These are phyloP conservation scores for Luzula sylvatica DNA, from an alignment of 176 grass and related monocot species.

Conservation along the genomic window DNA sequence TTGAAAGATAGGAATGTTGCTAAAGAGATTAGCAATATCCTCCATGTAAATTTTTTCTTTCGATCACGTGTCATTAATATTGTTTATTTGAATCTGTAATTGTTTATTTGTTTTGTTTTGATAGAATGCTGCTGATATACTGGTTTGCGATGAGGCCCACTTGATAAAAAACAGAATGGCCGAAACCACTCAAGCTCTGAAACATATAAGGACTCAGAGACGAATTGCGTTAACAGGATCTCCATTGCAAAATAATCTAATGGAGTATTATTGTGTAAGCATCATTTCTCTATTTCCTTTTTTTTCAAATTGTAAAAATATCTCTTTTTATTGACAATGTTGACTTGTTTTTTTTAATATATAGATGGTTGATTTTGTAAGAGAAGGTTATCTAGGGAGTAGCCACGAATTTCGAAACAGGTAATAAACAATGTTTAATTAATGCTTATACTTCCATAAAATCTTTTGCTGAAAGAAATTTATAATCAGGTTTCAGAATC, in stretches of 20 bases:
- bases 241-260: slow-evolving; percentile 94
- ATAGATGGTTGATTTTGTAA: slow-evolving; percentile 99
- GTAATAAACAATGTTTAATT: slow-evolving; percentile 23
- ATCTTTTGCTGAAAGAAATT: slow-evolving; percentile 3
- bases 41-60: slow-evolving; percentile 46
- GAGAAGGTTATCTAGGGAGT: slow-evolving; percentile 94
- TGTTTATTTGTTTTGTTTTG: slow-evolving; percentile 25
- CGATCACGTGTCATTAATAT: neutral
- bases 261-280: slow-evolving; percentile 99
- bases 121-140: slow-evolving; percentile 88
- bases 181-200: slow-evolving; percentile 83
- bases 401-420: slow-evolving; percentile 95
- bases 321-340: slow-evolving; percentile 13
- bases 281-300: no score
- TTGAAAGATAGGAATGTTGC: slow-evolving; percentile 58
- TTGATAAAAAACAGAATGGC: slow-evolving; percentile 95
- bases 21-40: slow-evolving; percentile 53
- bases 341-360: slow-evolving; percentile 30
- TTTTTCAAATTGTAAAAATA: slow-evolving; percentile 4
- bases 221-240: slow-evolving; percentile 97
- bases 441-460: neutral
- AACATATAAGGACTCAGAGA: slow-evolving; percentile 88
- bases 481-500: slow-evolving; percentile 84
- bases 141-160: slow-evolving; percentile 99
- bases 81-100: slow-evolving; percentile 7